Conservation (phyloP, 1,139 yeast species). For the Yamadazyma aaseri region DNA sequence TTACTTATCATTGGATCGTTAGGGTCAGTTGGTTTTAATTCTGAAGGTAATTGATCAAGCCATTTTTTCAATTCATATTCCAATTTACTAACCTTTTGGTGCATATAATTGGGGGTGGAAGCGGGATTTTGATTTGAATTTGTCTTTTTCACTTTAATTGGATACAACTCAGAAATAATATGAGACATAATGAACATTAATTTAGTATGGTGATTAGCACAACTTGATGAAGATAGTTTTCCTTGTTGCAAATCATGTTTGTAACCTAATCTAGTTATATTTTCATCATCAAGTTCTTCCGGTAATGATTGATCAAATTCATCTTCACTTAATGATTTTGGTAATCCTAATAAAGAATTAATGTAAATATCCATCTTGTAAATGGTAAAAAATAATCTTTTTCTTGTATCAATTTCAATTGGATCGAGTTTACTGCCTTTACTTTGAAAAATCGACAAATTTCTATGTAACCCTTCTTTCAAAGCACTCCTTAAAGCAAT, state of each 20-base stretch:
- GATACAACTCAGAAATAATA: slow-evolving; percentile 43
- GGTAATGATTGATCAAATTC: slow-evolving; percentile 92
- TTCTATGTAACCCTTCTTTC: slow-evolving; percentile 85
- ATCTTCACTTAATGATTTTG: slow-evolving; percentile 69
- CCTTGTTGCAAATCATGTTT: slow-evolving; percentile 36
- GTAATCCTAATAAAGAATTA: slow-evolving; percentile 85
- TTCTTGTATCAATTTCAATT: slow-evolving; percentile 81
- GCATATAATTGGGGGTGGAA: slow-evolving; percentile 42
- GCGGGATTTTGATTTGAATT: slow-evolving; percentile 7
- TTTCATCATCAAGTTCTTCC: slow-evolving; percentile 81
- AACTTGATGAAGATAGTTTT: slow-evolving; percentile 67
- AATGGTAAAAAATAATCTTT: slow-evolving; percentile 83
- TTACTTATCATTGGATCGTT: slow-evolving; percentile 19
- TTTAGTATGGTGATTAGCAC: slow-evolving; percentile 84
- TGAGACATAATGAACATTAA: slow-evolving; percentile 52
- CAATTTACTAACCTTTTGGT: slow-evolving; percentile 65
- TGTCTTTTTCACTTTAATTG: slow-evolving; percentile 29
- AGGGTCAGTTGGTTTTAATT: slow-evolving; percentile 72
- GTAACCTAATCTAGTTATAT: slow-evolving; percentile 65
- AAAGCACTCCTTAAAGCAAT: slow-evolving; percentile 84
- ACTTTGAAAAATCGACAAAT: slow-evolving; percentile 53
- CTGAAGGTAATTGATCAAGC: slow-evolving; percentile 71
- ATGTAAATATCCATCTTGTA: slow-evolving; percentile 91
- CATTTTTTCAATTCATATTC: slow-evolving; percentile 74
- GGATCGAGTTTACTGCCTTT: slow-evolving; percentile 63